Evolutionary conservation across 176 grass and related monocot species (phyloP).

Genomic region (Oryza meridionalis): DNA sequence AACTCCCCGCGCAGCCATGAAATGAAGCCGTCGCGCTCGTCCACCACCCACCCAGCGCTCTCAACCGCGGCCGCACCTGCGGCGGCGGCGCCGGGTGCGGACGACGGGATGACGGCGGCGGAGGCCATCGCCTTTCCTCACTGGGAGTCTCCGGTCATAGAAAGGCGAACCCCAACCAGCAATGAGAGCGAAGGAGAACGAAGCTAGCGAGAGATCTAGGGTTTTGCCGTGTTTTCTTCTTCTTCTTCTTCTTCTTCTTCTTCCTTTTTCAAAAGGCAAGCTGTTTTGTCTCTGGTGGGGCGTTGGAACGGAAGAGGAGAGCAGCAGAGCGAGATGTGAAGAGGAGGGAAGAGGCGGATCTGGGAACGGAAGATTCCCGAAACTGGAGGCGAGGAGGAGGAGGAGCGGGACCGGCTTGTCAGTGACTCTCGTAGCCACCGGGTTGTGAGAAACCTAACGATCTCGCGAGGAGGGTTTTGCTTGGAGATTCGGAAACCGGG

Average conservation of each 20-base stretch:
- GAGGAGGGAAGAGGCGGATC: slow-evolving; percentile 48
- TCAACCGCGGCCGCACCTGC: slow-evolving; percentile 20
- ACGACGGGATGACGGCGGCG: slow-evolving; percentile 37
- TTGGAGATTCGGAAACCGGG: not conserved
- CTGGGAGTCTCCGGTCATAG: slow-evolving; percentile 38
- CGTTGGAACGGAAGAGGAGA: slow-evolving; percentile 4
- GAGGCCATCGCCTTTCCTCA: slow-evolving; percentile 52
- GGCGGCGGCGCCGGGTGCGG: slow-evolving; percentile 17
- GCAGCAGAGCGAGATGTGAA: slow-evolving; percentile 19
- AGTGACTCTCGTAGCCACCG: not conserved
- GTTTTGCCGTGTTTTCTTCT: slow-evolving; percentile 53
- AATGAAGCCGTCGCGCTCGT: slow-evolving; percentile 90
- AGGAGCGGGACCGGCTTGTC: not conserved
- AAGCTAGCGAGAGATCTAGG: slow-evolving; percentile 61
- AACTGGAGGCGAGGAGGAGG: slow-evolving; percentile 29
- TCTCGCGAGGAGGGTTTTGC: not conserved
- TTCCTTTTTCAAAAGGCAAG: not conserved
- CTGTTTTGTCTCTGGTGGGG: slow-evolving; percentile 20
- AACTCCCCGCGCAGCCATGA: slow-evolving; percentile 92
- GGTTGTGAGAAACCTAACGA: slow-evolving; percentile 5
- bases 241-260: not conserved
- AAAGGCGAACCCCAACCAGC: not conserved
- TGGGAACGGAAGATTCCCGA: slow-evolving; percentile 43
- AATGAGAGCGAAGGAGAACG: slow-evolving; percentile 31
- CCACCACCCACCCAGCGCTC: slow-evolving; percentile 44